Evolutionary conservation across 148 eudicot genomes (phyloP), one percentile per base, ranked within the genome.

Genomic region (Silene conica): DNA sequence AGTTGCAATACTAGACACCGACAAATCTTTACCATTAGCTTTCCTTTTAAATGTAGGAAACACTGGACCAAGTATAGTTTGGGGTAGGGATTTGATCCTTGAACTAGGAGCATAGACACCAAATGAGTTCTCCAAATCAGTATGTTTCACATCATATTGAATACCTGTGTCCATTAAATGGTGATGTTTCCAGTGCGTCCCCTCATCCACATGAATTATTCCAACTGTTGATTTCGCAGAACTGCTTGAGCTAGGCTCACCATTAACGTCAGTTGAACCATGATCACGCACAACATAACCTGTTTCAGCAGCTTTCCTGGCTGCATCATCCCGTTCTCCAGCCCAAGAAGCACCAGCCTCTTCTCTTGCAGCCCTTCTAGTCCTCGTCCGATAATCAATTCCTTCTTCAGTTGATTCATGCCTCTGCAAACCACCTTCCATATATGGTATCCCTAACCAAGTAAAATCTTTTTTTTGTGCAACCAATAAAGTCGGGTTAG

Each of bases 321-420:
- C 97, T 31, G 80, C 86, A 73, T 75, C 89, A 78, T 92, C 97
- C 87, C 97, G 89, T 67, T 92, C 97, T 79, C 76, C 82, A 52
- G 68, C 84, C 91, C 88, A 90, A 34, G 72, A 65, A 74, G 75
- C 75, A 56, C 80, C 85, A 54, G 86, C 87, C 81, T 86, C 89
- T 81, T 95, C 99, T 78, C 99, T 88, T 41, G 99, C 88, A 81
- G 81, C 80, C 84, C 99, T 89, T 85, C 92, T 90, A 65, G 79
- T 90, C 81, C 84, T 95, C 1, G 99, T 95, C 75, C 94, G 91
- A 76, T 67, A 58, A 78, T 92, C 99, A 77, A 95, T 95, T 50
- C 97, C 99, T 81, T 92, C 99, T 86, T 95, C 99, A 21, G 89
- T 87, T 9, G 99, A 95, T 72, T 83, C 85, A 80, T 89, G 96